Conservation (phyloP, 208 protist species). For the Vickermania ingenoplastis region DNA sequence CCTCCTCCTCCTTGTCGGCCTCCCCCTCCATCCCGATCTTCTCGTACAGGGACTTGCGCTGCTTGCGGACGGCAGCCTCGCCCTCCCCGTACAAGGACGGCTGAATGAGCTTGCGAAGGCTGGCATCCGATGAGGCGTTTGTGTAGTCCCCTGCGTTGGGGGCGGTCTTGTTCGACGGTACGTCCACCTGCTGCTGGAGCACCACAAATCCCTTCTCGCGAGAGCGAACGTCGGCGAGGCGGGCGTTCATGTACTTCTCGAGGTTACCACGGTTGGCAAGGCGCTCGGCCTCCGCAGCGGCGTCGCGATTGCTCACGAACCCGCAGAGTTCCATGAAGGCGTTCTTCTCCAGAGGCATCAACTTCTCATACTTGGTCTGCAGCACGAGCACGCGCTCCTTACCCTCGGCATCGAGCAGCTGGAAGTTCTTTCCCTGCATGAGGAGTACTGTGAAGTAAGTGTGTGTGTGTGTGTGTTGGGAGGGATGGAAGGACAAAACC, state of each 20-base stretch:
- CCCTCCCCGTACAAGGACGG: conserved; percentile 12
- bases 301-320: conserved; percentile 15
- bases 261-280: conserved; percentile 4
- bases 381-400: conserved; percentile 45
- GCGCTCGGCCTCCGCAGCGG: conserved; percentile 1
- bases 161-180: neutral
- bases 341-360: conserved; percentile 38
- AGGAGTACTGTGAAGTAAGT: neutral
- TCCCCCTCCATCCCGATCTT: conserved; percentile 5
- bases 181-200: conserved; percentile 9
- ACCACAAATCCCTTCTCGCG: conserved; percentile 41
- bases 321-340: conserved; percentile 46
- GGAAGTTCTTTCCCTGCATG: conserved; percentile 14
- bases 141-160: conserved; percentile 8
- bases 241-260: conserved; percentile 20
- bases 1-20: neutral
- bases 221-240: conserved; percentile 30
- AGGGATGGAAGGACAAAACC: conserved; percentile 7
- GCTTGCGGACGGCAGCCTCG: conserved; percentile 6
- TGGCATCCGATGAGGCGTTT: conserved; percentile 4
- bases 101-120: conserved; percentile 1
- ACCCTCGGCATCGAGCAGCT: conserved; percentile 34
- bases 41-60: conserved; percentile 16
- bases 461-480: too few relatives aligned
- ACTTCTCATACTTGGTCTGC: conserved; percentile 30